phyloP scores from a whole-genome alignment of 495 filamentous ascomycete genomes.

The Ascodesmis nigricans region DNA sequence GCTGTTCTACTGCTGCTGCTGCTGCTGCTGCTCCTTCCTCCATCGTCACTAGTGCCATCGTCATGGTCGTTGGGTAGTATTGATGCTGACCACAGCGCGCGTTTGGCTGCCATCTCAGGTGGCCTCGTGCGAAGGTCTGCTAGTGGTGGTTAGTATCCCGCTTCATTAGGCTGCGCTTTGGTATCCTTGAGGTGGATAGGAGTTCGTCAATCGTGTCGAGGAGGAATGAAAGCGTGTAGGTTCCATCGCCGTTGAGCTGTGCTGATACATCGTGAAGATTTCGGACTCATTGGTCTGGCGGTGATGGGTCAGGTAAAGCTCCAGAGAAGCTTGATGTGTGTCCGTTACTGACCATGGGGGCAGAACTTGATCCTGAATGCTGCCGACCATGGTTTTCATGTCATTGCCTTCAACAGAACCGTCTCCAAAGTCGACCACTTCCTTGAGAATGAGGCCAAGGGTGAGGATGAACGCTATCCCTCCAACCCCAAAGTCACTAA shows the following conservation, averaged over 20 bases:
- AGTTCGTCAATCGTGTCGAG: too few species aligned
- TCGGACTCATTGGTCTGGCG: slow-evolving; percentile 98
- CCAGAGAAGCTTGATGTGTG: neutral
- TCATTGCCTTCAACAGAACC: slow-evolving; percentile 94
- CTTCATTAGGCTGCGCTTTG: too few species aligned
- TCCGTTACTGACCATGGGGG: neutral
- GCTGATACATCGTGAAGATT: slow-evolving; percentile 45
- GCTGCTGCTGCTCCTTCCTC: too few species aligned
- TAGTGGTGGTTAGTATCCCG: slow-evolving; percentile 30
- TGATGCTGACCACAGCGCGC: slow-evolving; percentile 52
- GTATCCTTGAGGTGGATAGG: too few species aligned
- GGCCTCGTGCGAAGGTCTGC: slow-evolving; percentile 32
- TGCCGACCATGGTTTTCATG: slow-evolving; percentile 52
- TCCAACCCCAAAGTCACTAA: slow-evolving; percentile 4
- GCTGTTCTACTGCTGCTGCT: neutral
- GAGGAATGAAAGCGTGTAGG: too few species aligned
- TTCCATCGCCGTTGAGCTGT: too few species aligned
- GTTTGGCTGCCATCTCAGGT: slow-evolving; percentile 49
- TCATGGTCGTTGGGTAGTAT: neutral
- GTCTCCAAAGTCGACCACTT: slow-evolving; percentile 93
- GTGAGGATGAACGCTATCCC: slow-evolving; percentile 25
- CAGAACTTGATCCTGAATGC: slow-evolving; percentile 97
- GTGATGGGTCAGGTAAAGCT: slow-evolving; percentile 65
- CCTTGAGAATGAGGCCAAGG: slow-evolving; percentile 81
- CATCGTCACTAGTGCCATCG: neutral